phyloP scores from a whole-genome alignment of 805 yeast genomes.

The Saturnispora galanensis region DNA sequence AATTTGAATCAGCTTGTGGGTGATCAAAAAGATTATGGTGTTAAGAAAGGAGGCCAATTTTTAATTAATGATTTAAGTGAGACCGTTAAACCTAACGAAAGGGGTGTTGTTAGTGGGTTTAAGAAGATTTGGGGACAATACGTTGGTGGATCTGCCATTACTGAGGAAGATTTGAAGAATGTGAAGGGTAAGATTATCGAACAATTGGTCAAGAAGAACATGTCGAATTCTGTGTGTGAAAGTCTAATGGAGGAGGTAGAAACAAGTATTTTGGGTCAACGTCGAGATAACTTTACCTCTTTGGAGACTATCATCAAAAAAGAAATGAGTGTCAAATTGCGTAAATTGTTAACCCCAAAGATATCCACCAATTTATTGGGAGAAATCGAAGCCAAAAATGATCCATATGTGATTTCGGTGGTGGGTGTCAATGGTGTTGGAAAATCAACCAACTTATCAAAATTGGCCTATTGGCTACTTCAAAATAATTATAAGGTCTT shows the following conservation, averaged over 20 bases:
- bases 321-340: conserved; percentile 52
- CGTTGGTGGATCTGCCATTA: conserved; percentile 61
- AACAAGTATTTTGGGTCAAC: conserved; percentile 59
- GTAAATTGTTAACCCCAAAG: conserved; percentile 80
- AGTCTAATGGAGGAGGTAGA: conserved; percentile 62
- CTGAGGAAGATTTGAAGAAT: conserved; percentile 53
- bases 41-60: conserved; percentile 46
- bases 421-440: conserved; percentile 99
- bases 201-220: conserved; percentile 76
- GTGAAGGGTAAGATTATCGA: conserved; percentile 59
- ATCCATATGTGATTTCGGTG: conserved; percentile 91
- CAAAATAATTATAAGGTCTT: conserved; percentile 82
- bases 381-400: conserved; percentile 43
- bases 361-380: conserved; percentile 80
- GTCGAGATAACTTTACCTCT: conserved; percentile 64
- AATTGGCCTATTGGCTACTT: conserved; percentile 88
- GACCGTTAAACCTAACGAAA: conserved; percentile 30
- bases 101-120: conserved; percentile 1
- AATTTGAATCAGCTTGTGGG: conserved; percentile 30
- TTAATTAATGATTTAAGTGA: conserved; percentile 53
- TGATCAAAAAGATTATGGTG: conserved; percentile 32
- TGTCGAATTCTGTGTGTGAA: conserved; percentile 82
- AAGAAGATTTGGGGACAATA: conserved; percentile 37
- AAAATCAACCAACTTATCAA: conserved; percentile 89
- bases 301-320: conserved; percentile 60